These are phyloP conservation scores for Vicia faba DNA, from an alignment of 306 rosid genomes.

Conservation along the genomic window DNA sequence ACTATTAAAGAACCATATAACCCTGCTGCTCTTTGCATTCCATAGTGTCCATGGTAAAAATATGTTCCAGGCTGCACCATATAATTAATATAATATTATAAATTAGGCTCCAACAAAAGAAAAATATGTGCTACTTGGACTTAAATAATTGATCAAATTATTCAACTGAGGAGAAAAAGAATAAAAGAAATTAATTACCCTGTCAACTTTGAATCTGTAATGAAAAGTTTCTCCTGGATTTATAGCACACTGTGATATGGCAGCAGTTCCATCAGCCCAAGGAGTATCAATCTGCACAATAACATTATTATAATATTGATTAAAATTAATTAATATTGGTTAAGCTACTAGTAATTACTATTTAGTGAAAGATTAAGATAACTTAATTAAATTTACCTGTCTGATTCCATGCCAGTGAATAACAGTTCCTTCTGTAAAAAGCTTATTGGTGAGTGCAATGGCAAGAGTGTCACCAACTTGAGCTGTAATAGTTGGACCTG, in stretches of 20 bases:
- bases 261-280: conserved; percentile 95
- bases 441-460: conserved; percentile 69
- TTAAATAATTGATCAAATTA: background rate
- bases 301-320: background rate
- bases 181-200: conserved; percentile 39
- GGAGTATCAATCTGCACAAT: conserved; percentile 60
- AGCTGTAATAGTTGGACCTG: conserved; percentile 77
- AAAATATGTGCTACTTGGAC: background rate
- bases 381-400: conserved; percentile 47
- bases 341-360: too few species aligned
- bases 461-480: conserved; percentile 60
- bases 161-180: background rate
- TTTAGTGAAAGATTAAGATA: too few species aligned
- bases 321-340: background rate
- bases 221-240: conserved; percentile 76
- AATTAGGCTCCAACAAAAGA: background rate
- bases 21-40: conserved; percentile 93
- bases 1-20: conserved; percentile 86
- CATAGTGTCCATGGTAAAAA: conserved; percentile 85
- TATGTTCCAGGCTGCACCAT: conserved; percentile 74
- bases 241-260: conserved; percentile 82
- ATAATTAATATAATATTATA: background rate
- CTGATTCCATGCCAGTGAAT: conserved; percentile 93
- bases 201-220: conserved; percentile 69
- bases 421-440: conserved; percentile 80